These are phyloP conservation scores for Reticulascus tulasneorum DNA, from an alignment of 2,329 filamentous ascomycete genomes.

Conservation along the genomic window DNA sequence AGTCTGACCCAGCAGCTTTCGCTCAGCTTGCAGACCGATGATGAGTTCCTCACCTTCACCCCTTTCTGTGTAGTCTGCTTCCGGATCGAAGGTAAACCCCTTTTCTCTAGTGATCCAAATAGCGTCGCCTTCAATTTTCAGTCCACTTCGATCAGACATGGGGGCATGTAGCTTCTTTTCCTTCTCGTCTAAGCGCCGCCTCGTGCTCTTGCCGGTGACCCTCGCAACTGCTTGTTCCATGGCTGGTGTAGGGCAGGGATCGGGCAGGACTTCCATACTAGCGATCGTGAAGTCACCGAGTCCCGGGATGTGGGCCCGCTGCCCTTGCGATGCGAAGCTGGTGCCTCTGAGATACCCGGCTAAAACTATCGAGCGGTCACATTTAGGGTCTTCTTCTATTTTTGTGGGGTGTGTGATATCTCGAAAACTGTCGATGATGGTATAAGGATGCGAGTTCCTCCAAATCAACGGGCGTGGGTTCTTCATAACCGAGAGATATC, in stretches of 20 bases:
- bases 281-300: conserved; percentile 84
- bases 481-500: conserved; percentile 98
- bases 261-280: conserved; percentile 80
- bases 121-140: conserved; percentile 94
- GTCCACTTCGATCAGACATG: conserved; percentile 95
- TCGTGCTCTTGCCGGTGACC: conserved; percentile 73
- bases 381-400: conserved; percentile 83
- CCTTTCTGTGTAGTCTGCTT: conserved; percentile 65
- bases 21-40: conserved; percentile 79
- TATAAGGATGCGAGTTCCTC: conserved; percentile 94
- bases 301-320: conserved; percentile 87
- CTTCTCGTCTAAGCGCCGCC: conserved; percentile 85
- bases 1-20: conserved; percentile 75
- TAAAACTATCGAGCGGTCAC: conserved; percentile 84
- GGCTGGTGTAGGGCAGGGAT: conserved; percentile 90
- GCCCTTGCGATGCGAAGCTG: conserved; percentile 82
- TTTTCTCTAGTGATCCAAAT: conserved; percentile 79
- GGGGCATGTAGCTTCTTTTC: conserved; percentile 95
- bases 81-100: conserved; percentile 70
- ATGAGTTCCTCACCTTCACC: conserved; percentile 97
- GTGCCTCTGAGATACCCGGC: conserved; percentile 94
- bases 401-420: conserved; percentile 92
- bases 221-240: conserved; percentile 87
- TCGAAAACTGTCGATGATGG: conserved; percentile 87
- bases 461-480: conserved; percentile 94